A percentile compares a stretch with the other conserved stretches of the same genome.
Conservation (phyloP, 495 filamentous ascomycete genomes). For the Barbatosphaeria neglecta region DNA sequence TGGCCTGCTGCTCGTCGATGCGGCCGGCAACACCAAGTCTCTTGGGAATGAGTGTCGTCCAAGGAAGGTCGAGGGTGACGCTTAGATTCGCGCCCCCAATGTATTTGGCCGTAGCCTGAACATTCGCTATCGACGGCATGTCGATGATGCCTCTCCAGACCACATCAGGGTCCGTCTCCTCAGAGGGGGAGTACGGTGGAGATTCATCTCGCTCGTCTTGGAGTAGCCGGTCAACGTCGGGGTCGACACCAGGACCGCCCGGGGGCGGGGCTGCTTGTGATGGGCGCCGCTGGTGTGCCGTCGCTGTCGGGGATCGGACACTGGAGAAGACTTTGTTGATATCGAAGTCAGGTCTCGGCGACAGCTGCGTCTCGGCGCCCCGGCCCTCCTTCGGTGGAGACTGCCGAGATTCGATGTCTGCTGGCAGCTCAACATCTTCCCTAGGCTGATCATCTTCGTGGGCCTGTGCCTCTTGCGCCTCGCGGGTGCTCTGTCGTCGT, state of each 20-base stretch:
- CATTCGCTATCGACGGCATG: conserved; percentile 66
- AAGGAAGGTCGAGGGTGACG: conserved; percentile 49
- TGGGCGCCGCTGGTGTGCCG: conserved; percentile 30
- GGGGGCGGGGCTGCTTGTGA: conserved; percentile 31
- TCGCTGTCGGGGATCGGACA: conserved; percentile 49
- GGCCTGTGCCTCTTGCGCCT: conserved; percentile 11
- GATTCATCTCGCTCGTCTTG: conserved; percentile 76
- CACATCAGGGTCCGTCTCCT: conserved; percentile 54
- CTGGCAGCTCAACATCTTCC: conserved; percentile 3
- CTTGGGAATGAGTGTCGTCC: conserved; percentile 53
- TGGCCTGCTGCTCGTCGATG: conserved; percentile 67
- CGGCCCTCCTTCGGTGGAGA: conserved; percentile 24
- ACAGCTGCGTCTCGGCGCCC: conserved; percentile 39
- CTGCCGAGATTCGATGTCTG: conserved; percentile 9
- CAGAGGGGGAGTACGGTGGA: conserved; percentile 69
- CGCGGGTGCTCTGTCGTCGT: conserved; percentile 24
- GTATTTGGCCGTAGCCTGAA: conserved; percentile 66
- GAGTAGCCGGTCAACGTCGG: conserved; percentile 82
- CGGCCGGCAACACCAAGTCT: conserved; percentile 68
- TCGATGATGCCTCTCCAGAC: conserved; percentile 71
- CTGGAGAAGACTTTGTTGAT: conserved; percentile 60
- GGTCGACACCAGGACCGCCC: conserved; percentile 50
- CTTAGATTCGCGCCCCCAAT: conserved; percentile 68
- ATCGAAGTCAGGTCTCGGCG: conserved; percentile 48
- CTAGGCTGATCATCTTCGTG: conserved; percentile 18